Evolutionary conservation across 2,329 filamentous ascomycete species (phyloP).

Genomic region (Ceratocystis diversiconidia): DNA sequence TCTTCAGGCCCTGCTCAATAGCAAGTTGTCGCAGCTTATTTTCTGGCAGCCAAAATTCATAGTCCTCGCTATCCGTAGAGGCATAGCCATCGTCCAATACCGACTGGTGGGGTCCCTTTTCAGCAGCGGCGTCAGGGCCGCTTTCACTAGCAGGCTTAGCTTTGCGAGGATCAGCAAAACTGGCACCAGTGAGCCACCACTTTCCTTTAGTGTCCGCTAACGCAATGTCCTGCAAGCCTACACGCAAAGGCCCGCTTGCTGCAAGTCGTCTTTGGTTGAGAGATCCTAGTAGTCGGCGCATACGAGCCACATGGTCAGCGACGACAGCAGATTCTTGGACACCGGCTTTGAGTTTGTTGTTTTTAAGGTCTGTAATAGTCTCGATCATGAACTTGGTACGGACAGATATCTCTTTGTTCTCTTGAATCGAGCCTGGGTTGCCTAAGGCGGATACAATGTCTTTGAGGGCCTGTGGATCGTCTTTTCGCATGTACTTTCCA

Average conservation of each 20-base stretch:
- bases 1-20: conserved; percentile 71
- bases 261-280: conserved; percentile 54
- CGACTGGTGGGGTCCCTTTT: not conserved
- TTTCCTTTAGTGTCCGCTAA: conserved; percentile 78
- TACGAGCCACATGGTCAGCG: conserved; percentile 69
- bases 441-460: conserved; percentile 73
- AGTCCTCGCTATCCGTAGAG: conserved; percentile 33
- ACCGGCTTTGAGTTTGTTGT: conserved; percentile 73
- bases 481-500: conserved; percentile 70
- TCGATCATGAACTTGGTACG: conserved; percentile 97
- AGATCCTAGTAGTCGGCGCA: conserved; percentile 75
- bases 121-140: not conserved
- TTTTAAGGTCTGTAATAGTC: conserved; percentile 85
- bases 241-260: conserved; percentile 65
- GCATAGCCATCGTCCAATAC: conserved; percentile 17
- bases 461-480: conserved; percentile 77
- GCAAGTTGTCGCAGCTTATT: conserved; percentile 51
- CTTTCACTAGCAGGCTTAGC: conserved; percentile 15
- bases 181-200: conserved; percentile 98
- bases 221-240: conserved; percentile 68
- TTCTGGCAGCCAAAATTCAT: conserved; percentile 45
- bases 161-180: conserved; percentile 41
- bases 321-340: conserved; percentile 55
- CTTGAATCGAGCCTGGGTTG: conserved; percentile 49
- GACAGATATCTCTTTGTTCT: conserved; percentile 60